These are phyloP conservation scores for Cryptosporidium muris DNA, from an alignment of 169 alveolate genomes.

Conservation along the genomic window DNA sequence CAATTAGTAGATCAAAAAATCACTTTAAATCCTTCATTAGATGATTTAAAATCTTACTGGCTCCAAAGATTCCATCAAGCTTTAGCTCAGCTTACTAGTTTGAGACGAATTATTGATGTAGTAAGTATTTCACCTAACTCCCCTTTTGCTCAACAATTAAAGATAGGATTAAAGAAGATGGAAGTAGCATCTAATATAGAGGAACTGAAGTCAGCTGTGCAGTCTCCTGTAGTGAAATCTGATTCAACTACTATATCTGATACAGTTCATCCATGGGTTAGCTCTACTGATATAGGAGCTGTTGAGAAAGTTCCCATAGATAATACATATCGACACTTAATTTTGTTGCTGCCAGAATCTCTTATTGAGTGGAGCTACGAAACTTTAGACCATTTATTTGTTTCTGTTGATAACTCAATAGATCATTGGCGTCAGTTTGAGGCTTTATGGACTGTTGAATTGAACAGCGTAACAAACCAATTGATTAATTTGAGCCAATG, in stretches of 20 bases:
- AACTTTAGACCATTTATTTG: slow-evolving; percentile 15
- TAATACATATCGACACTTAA: slow-evolving; percentile 20
- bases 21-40: slow-evolving; percentile 84
- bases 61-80: slow-evolving; percentile 25
- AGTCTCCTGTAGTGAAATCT: slow-evolving; percentile 27
- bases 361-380: slow-evolving; percentile 35
- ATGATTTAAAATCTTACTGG: slow-evolving; percentile 87
- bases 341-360: slow-evolving; percentile 33
- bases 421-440: slow-evolving; percentile 94
- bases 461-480: slow-evolving; percentile 83
- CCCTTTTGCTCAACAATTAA: slow-evolving; percentile 59
- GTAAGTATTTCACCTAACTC: slow-evolving; percentile 77
- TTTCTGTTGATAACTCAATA: slow-evolving; percentile 80
- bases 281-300: slow-evolving; percentile 37
- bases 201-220: background rate
- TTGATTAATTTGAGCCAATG: slow-evolving; percentile 93
- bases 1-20: slow-evolving; percentile 82
- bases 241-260: slow-evolving; percentile 20
- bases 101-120: slow-evolving; percentile 14
- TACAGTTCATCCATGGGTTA: background rate
- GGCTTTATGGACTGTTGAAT: slow-evolving; percentile 94
- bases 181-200: background rate
- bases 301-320: slow-evolving; percentile 40
- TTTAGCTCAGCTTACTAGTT: slow-evolving; percentile 8
- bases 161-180: background rate